phyloP scores from a whole-genome alignment of 208 protist genomes.

The Porcisia hertigi region DNA sequence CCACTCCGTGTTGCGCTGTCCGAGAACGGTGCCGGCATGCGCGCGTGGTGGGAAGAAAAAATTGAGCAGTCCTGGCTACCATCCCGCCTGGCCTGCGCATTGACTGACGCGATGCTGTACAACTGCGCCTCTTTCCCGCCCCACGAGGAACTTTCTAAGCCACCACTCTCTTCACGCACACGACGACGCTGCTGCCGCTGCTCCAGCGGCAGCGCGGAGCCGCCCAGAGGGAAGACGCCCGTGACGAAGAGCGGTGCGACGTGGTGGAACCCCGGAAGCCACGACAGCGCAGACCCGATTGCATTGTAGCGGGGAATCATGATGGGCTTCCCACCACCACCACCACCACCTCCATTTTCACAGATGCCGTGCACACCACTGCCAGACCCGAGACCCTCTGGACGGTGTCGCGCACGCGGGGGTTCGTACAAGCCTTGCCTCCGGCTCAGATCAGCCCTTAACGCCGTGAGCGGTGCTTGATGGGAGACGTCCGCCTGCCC shows the following conservation, averaged over 20 bases:
- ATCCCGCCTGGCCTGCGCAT: not conserved
- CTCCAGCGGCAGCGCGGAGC: constrained; percentile 1
- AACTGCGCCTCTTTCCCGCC: not conserved
- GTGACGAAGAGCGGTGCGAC: constrained; percentile 26
- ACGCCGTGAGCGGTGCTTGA: not conserved
- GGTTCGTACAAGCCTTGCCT: constrained; percentile 10
- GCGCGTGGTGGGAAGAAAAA: not conserved
- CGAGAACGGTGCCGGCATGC: not conserved
- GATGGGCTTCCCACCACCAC: not conserved
- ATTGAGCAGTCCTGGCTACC: not conserved
- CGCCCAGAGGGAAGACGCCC: constrained; percentile 1
- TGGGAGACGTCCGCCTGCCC: not conserved
- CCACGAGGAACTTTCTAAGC: not conserved
- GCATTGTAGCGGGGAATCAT: constrained; percentile 31
- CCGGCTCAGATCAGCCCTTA: not conserved
- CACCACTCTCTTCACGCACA: not conserved
- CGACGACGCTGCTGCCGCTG: constrained; percentile 4
- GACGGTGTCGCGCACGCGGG: constrained; percentile 16
- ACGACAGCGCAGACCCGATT: constrained; percentile 36
- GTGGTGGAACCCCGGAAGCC: constrained; percentile 43
- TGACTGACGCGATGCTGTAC: not conserved
- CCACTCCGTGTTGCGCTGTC: constrained; percentile 1
- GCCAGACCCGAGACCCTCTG: not conserved
- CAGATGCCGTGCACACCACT: too few relatives aligned
- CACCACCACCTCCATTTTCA: too few relatives aligned